Evolutionary conservation across 306 rosid species (phyloP), one percentile per base, ranked within the genome.

Genomic region (Trifolium repens): DNA sequence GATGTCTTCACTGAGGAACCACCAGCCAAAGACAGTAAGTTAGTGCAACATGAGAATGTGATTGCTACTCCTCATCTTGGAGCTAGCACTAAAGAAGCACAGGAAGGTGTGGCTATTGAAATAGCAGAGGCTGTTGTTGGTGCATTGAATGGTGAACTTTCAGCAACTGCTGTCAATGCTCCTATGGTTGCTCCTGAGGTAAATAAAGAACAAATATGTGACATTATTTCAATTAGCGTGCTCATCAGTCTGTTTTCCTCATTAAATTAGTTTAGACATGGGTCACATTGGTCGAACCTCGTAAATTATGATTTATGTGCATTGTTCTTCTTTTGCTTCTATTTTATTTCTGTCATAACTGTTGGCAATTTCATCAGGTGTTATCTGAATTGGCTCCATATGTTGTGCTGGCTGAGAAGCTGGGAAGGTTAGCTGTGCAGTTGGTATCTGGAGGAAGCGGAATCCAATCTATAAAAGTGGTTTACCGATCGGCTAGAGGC

Each of bases 121-220:
- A 94, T 94, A 80, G 97, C 97, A 3, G 98, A 94, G 84, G 98
- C 97, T 57, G 98, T 94, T 22, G 74, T 91, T n/a, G 97, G 97
- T 78, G 97, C 96, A 13, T 84, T 90, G 76, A 86, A 85, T 6
- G 98, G 98, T 4, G 98, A 94, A 67, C 96, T 94, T 53, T 89
- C 97, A n/a, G 90, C 98, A 22, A 94, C 98, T 11, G 97, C 97
- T n/a, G 96, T 91, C 58, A 94, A 94, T 74, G 98, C 97, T 58
- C 98, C 98, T n/a, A 94, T 91, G 98, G 98, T 94, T 57, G 78
- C 97, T 42, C 90, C 96, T 22, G 90, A 94, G 98, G 97, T 91
- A 80, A 68, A 59, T 91, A 80, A 68, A 59, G 4, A 54, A 1
- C 24, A 19, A 55, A 8, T 24, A n/a, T 67, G 7, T 55, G 12